Conservation (phyloP, 2,329 filamentous ascomycete species). For the Rhytidhysteron rufulum region DNA sequence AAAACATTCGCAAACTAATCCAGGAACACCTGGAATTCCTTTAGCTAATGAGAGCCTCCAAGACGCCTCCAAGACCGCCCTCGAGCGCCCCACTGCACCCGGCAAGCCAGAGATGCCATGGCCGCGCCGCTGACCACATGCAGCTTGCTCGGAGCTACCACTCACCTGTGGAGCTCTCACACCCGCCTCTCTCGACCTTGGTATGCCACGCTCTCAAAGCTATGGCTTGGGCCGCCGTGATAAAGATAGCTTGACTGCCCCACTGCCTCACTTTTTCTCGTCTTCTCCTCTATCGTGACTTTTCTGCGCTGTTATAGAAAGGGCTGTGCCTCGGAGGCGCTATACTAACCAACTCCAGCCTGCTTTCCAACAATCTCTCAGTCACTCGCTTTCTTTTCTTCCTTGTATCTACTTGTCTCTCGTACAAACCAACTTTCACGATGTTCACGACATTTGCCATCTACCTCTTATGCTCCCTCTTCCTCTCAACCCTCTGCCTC, state of each 20-base stretch:
- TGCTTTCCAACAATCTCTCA: no score
- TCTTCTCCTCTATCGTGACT: not conserved
- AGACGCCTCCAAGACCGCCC: not conserved
- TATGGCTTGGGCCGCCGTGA: conserved; percentile 8
- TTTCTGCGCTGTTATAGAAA: not conserved
- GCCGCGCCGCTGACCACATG: conserved; percentile 27
- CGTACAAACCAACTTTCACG: no score
- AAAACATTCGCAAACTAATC: conserved; percentile 1
- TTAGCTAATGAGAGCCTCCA: not conserved
- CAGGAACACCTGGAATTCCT: conserved; percentile 7
- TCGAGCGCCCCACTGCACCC: not conserved
- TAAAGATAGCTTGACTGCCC: no score
- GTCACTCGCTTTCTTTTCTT: not conserved
- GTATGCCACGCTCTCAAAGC: conserved; percentile 22
- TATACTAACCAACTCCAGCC: no score
- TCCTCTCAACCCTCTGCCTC: not conserved
- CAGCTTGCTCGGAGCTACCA: conserved; percentile 20
- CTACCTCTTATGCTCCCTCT: not conserved
- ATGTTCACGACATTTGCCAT: conserved; percentile 1
- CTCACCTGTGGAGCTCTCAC: conserved; percentile 18
- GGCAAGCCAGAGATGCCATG: conserved; percentile 18
- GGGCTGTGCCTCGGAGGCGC: no score
- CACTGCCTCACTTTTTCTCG: not conserved
- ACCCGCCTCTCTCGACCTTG: conserved; percentile 6
- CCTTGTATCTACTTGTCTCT: not conserved